Evolutionary conservation across 805 yeast genomes (phyloP), one percentile per base, ranked within the genome.

Genomic region (Metschnikowia proteae): DNA sequence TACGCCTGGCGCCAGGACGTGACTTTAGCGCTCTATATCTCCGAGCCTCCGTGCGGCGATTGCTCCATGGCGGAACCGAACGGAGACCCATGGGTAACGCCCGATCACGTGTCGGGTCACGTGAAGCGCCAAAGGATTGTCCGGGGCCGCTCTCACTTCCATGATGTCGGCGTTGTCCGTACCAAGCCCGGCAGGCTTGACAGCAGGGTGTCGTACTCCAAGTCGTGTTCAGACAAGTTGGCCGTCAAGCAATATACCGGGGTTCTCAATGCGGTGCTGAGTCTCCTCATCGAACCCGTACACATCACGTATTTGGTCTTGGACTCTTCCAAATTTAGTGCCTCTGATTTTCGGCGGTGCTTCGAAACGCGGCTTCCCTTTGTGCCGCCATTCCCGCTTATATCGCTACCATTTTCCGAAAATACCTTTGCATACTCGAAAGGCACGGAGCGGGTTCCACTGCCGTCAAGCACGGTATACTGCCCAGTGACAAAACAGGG

Each of bases 161-260:
- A 66, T 11, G 57, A 66, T 17, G 65, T 75, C 2, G 96, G 96
- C 0, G 65, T 70, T 6, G 90, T 92, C 1, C 73, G 99, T 53
- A 91, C 98, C 0, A 92, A 94, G 60, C 99, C 98, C 0, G 99
- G 99, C 1, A 65, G 98, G 44, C 63, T 73, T 28, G 98, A 94
- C 61, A 85, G 97, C 2, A 76, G 78, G 1, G 53, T 81, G 3
- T 79, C 96, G 0, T 64, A 78, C 43, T 86, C 95, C 29, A 92
- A 90, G 63, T 88, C 96, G 0, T 92, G 98, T 62, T 82, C 95
- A 1, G 98, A 92, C 63, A 92, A 92, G 59, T 63, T 92, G 26
- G 75, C 87, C 38, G 45, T 84, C 43, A 75, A 76, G 50, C 97
- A 88, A 61, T 65, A 69, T 32, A 69, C 72, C 0, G 85, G 89